These are phyloP conservation scores for Rhytidhysteron rufulum DNA, from an alignment of 2,329 filamentous ascomycete species.

Conservation along the genomic window DNA sequence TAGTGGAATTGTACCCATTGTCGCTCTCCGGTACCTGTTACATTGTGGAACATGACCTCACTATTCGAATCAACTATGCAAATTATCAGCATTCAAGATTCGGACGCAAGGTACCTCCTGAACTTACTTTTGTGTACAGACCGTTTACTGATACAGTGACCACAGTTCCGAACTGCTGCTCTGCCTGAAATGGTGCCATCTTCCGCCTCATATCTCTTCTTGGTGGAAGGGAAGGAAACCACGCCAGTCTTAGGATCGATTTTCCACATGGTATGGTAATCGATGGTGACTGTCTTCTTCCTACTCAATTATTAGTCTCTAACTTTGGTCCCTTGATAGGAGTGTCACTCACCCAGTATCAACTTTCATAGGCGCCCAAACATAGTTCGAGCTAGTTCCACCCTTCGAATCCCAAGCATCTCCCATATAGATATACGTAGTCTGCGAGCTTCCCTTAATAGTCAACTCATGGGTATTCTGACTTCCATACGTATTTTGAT, in stretches of 20 bases:
- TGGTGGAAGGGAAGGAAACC: conserved; percentile 25
- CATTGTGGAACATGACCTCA: conserved; percentile 33
- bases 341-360: conserved; percentile 13
- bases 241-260: conserved; percentile 37
- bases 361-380: conserved; percentile 39
- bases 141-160: conserved; percentile 14
- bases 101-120: neutral
- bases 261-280: conserved; percentile 41
- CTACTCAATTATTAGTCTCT: neutral
- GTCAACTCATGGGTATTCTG: conserved; percentile 56
- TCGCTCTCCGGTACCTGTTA: conserved; percentile 32
- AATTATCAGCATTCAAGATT: conserved; percentile 4
- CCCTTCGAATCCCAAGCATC: conserved; percentile 54
- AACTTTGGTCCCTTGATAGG: neutral
- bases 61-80: conserved; percentile 17
- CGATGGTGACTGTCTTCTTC: conserved; percentile 31
- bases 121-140: conserved; percentile 11
- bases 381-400: conserved; percentile 36
- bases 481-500: conserved; percentile 52
- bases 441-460: conserved; percentile 31
- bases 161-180: conserved; percentile 6
- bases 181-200: conserved; percentile 22
- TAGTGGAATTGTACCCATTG: conserved; percentile 41
- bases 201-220: conserved; percentile 34
- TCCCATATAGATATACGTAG: conserved; percentile 55